Base-by-base conservation (phyloP, 202 grass and related monocot species). In the Saccharum hybrid region DNA sequence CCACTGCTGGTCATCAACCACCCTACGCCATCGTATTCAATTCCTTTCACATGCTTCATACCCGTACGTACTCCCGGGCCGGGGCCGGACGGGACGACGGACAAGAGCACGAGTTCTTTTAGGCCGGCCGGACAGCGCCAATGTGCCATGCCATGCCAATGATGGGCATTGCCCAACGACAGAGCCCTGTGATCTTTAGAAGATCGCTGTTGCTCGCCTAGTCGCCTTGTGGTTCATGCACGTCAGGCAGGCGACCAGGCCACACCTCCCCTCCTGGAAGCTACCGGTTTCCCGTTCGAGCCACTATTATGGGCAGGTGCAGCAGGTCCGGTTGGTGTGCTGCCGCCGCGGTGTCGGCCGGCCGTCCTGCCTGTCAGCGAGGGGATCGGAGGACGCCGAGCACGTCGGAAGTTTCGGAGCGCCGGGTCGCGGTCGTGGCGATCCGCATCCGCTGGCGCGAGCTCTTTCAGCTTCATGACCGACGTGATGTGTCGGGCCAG, bases 11-110 rank as follows among this genome's bases (percentile, higher is more conserved):
- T 82, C 79, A 81, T 62, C 82, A 85, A 80, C 88, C 10, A 76
- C 84, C 88, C 70, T 84, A 76, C 75, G 66, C 52, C 41, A 90
- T 38, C 16, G 62, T 86, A 86, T 90, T 83, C 88, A 84, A 90
- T 90, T 86, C 88, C 62, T 63, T 39, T 52, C 88, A 83, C 84
- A 83, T 90, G 88, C 39, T 63, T 60, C 74, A 86, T 74, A 3
- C 84, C 88, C 79, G 83, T 86, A 83, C 41, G 46, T n/a, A 9
- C 9, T 52, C 38, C 1, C 1, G 10, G n/a, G n/a, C 38, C 9
- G 62, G 66, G 22, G 10, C 63, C 6, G 63, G 67, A 8, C 52
- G 52, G 63, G 52, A 8, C 52, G 52, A 56, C 52, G 56, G 56
- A 40, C 79, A 69, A 60, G 45, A 34, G 62, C 65, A 82, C 41